Percentiles rank a stretch among this genome's conserved stretches.
Conservation (phyloP, 2,329 filamentous ascomycete genomes). For the Colletotrichum aenigma region DNA sequence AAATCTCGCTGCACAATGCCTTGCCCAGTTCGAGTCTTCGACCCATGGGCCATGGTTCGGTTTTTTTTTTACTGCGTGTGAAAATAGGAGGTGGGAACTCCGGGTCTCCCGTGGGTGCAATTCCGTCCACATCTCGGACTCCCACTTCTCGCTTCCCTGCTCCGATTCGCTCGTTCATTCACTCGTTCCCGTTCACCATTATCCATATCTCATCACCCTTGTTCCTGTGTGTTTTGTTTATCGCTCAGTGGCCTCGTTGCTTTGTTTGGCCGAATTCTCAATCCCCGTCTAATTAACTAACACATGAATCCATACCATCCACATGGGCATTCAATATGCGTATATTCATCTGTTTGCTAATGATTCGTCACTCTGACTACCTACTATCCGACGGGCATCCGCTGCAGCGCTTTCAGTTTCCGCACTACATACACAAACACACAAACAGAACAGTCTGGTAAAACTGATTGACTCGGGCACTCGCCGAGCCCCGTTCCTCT, state of each 20-base stretch:
- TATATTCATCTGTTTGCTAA: neutral
- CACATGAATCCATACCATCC: neutral
- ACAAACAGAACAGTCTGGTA: neutral
- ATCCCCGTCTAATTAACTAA: neutral
- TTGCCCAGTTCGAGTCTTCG: neutral
- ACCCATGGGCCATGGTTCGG: neutral
- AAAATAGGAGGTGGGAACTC: neutral
- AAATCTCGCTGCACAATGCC: neutral
- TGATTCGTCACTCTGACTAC: neutral
- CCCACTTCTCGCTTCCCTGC: neutral
- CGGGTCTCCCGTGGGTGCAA: neutral
- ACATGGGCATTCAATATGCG: neutral
- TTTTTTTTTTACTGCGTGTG: neutral
- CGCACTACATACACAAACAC: neutral
- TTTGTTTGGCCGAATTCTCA: neutral
- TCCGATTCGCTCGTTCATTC: neutral
- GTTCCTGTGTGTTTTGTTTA: neutral
- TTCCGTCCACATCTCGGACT: neutral
- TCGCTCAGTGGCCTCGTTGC: neutral
- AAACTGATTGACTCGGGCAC: conserved; percentile 2
- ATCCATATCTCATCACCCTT: neutral
- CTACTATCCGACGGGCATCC: neutral
- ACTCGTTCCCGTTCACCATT: neutral
- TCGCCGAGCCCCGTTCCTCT: neutral
- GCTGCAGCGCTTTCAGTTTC: neutral